Percentiles rank a stretch among this genome's conserved stretches.
Conservation (phyloP, 352 stramenopile genomes). For the Phytophthora aleatoria region DNA sequence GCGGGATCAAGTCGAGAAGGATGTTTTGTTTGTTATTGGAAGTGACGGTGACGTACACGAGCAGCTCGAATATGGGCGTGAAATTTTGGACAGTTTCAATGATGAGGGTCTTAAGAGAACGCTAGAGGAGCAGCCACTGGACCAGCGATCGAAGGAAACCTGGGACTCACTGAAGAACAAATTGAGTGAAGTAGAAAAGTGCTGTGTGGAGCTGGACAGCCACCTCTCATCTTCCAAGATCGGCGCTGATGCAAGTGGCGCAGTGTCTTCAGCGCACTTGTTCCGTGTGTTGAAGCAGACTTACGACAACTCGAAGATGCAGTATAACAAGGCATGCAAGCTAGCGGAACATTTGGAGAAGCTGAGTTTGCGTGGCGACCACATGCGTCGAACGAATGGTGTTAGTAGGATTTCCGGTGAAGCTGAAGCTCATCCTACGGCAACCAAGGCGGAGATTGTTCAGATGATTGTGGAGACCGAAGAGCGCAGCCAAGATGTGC, state of each 20-base stretch:
- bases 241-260: conserved; percentile 15
- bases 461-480: conserved; percentile 51
- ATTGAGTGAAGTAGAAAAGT: conserved; percentile 53
- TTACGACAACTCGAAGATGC: conserved; percentile 75
- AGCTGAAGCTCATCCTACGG: conserved; percentile 15
- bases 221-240: conserved; percentile 49
- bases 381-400: conserved; percentile 26
- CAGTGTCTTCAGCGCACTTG: conserved; percentile 50
- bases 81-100: conserved; percentile 74
- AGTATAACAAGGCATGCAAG: conserved; percentile 70
- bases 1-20: conserved; percentile 68
- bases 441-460: conserved; percentile 56
- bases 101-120: conserved; percentile 64
- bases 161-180: conserved; percentile 53
- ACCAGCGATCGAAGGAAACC: conserved; percentile 67
- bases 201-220: conserved; percentile 55
- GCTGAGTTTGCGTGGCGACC: conserved; percentile 47
- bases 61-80: conserved; percentile 69
- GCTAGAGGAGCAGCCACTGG: conserved; percentile 71
- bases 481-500: conserved; percentile 50
- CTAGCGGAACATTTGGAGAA: conserved; percentile 59
- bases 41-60: conserved; percentile 80
- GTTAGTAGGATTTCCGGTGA: conserved; percentile 24
- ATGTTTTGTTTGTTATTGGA: conserved; percentile 78
- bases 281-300: conserved; percentile 78